phyloP scores from a whole-genome alignment of 2,329 filamentous ascomycete species.

The Pseudohalonectria lignicola region DNA sequence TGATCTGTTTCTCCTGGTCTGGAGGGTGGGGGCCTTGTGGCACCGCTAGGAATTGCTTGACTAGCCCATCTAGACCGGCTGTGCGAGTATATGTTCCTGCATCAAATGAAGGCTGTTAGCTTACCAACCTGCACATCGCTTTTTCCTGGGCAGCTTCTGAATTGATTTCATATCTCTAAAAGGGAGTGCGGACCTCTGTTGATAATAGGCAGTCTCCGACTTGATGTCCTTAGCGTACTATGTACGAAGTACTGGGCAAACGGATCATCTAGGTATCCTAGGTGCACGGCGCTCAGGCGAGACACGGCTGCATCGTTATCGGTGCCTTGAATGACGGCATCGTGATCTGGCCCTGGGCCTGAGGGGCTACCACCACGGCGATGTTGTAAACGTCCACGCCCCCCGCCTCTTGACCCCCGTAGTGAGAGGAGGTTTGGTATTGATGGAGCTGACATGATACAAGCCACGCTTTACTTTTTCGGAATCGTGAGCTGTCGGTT shows the following conservation, averaged over 20 bases:
- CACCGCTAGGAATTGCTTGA: conserved; percentile 55
- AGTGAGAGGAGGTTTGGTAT: conserved; percentile 69
- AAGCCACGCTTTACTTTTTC: too few species aligned
- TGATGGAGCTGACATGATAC: conserved; percentile 63
- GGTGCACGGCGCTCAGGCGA: conserved; percentile 73
- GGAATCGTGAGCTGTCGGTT: too few species aligned
- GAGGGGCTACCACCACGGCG: conserved; percentile 17
- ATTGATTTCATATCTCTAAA: too few species aligned
- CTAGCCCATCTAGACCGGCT: conserved; percentile 66
- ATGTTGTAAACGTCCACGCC: conserved; percentile 2
- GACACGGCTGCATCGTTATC: conserved; percentile 88
- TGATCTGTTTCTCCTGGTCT: conserved; percentile 53
- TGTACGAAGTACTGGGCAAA: conserved; percentile 65
- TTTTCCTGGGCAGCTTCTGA: too few species aligned
- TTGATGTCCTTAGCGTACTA: conserved; percentile 28
- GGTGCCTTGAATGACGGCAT: conserved; percentile 74
- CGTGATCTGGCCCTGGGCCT: conserved; percentile 33
- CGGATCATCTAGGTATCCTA: conserved; percentile 75
- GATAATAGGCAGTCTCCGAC: conserved; percentile 76
- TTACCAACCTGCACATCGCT: not conserved
- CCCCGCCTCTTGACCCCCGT: conserved; percentile 27
- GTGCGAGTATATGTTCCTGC: conserved; percentile 89
- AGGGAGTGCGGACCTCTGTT: conserved; percentile 61
- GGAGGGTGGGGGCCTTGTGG: conserved; percentile 12
- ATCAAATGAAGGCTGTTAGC: not conserved